Percentiles rank a stretch among this genome's conserved stretches.
Conservation (phyloP, 495 filamentous ascomycete genomes). For the Hypoxylon crocopeplum region DNA sequence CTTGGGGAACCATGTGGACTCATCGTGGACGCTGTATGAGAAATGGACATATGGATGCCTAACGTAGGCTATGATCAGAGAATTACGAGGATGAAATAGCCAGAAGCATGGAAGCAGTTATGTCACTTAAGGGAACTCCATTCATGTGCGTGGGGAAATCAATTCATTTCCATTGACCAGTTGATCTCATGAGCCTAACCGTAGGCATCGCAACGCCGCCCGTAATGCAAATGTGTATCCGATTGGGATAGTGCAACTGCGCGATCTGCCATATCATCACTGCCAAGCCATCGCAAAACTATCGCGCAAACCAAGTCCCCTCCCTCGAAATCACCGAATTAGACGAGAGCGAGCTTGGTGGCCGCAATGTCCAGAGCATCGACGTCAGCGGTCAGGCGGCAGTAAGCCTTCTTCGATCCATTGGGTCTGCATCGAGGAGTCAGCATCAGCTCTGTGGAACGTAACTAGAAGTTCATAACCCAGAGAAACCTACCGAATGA, state of each 20-base stretch:
- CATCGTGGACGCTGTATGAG: no score
- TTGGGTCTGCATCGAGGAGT: slow-evolving; percentile 69
- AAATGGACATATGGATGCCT: no score
- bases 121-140: slow-evolving; percentile 10
- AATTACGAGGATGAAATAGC: neutral
- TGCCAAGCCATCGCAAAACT: slow-evolving; percentile 27
- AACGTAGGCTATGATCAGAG: no score
- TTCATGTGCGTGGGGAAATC: slow-evolving; percentile 29
- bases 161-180: slow-evolving; percentile 37
- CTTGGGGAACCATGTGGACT: no score
- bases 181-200: slow-evolving; percentile 41
- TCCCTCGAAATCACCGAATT: slow-evolving; percentile 47
- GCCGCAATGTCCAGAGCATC: slow-evolving; percentile 99
- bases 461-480: no score
- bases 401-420: slow-evolving; percentile 98
- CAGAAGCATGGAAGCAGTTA: slow-evolving; percentile 1
- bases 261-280: slow-evolving; percentile 11
- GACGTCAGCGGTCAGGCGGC: slow-evolving; percentile 90
- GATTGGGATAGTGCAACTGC: slow-evolving; percentile 37
- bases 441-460: slow-evolving; percentile 25
- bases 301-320: slow-evolving; percentile 25
- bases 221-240: slow-evolving; percentile 43
- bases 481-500: slow-evolving; percentile 78
- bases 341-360: slow-evolving; percentile 98
- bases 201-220: slow-evolving; percentile 43